Evolutionary conservation across 2,329 filamentous ascomycete genomes (phyloP).

Genomic region (Monilinia fructicola): DNA sequence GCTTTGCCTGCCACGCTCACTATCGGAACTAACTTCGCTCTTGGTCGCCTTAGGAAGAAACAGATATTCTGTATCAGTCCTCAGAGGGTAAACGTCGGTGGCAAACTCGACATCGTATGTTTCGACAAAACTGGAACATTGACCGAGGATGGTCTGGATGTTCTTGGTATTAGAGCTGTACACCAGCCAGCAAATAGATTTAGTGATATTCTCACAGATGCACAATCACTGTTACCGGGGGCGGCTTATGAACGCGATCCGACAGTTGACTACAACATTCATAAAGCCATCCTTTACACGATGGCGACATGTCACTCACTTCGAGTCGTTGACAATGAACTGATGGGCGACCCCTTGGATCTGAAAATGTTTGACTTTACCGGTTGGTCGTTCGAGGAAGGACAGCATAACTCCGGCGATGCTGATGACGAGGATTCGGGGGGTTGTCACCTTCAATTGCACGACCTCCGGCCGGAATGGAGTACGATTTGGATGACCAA

Average conservation of each 20-base stretch:
- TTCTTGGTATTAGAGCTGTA: slow-evolving; percentile 82
- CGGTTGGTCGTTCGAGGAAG: slow-evolving; percentile 88
- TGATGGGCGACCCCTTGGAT: slow-evolving; percentile 91
- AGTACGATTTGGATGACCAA: slow-evolving; percentile 56
- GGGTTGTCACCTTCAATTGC: slow-evolving; percentile 86
- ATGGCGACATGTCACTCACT: slow-evolving; percentile 98
- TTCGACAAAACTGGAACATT: slow-evolving; percentile 99
- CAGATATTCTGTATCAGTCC: slow-evolving; percentile 98
- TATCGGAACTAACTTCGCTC: slow-evolving; percentile 93
- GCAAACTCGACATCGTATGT: slow-evolving; percentile 93
- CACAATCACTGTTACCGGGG: slow-evolving; percentile 56
- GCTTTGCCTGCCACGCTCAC: slow-evolving; percentile 92
- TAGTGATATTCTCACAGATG: slow-evolving; percentile 70
- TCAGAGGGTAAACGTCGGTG: slow-evolving; percentile 92
- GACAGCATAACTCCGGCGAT: slow-evolving; percentile 64
- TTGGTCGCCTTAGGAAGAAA: slow-evolving; percentile 81
- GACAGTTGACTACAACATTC: slow-evolving; percentile 57
- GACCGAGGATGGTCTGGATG: slow-evolving; percentile 93
- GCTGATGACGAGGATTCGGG: slow-evolving; percentile 72
- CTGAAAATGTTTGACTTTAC: slow-evolving; percentile 99
- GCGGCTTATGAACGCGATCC: slow-evolving; percentile 57
- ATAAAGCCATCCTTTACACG: slow-evolving; percentile 77
- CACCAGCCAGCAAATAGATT: slow-evolving; percentile 63
- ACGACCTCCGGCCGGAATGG: slow-evolving; percentile 66
- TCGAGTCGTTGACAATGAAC: slow-evolving; percentile 79